Conservation (phyloP, 1,284 basidiomycete genomes). For the Malassezia sp. region DNA sequence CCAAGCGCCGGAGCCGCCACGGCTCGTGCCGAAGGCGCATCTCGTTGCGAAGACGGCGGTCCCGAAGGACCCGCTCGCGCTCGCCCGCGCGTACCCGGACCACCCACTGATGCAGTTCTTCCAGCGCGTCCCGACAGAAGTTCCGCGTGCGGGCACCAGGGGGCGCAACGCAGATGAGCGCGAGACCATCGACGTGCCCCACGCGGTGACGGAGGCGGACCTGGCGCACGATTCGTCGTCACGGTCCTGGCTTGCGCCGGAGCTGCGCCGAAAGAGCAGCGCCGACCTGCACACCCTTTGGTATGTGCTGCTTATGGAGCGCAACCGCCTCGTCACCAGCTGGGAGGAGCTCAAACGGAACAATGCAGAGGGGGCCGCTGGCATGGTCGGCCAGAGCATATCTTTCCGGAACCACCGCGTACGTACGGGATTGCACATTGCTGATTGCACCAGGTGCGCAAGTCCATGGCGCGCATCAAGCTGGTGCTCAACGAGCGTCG, state of each 20-base stretch:
- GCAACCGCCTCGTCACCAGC: constrained; percentile 34
- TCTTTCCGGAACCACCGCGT: constrained; percentile 32
- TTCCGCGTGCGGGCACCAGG: constrained; percentile 18
- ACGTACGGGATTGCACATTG: constrained; percentile 8
- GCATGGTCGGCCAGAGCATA: constrained; percentile 27
- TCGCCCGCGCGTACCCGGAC: constrained; percentile 25
- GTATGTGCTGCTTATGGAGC: constrained; percentile 41
- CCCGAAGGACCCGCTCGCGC: constrained; percentile 9
- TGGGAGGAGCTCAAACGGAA: constrained; percentile 35
- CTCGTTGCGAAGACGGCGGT: constrained; percentile 15
- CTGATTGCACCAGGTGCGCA: constrained; percentile 59
- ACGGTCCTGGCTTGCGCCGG: constrained; percentile 35
- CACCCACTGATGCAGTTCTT: constrained; percentile 43
- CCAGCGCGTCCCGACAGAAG: constrained; percentile 18
- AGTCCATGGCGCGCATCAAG: constrained; percentile 95
- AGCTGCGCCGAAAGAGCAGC: constrained; percentile 35
- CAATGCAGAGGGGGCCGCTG: constrained; percentile 22
- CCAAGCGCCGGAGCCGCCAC: constrained; percentile 10
- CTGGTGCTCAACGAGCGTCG: constrained; percentile 82
- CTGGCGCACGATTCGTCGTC: constrained; percentile 21
- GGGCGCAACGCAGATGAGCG: constrained; percentile 16
- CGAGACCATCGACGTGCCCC: constrained; percentile 22
- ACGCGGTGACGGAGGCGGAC: constrained; percentile 21
- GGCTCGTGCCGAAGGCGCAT: constrained; percentile 17
- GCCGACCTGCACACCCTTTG: constrained; percentile 43